These are phyloP conservation scores for Baorangia bicolor DNA, from an alignment of 768 basidiomycete genomes.

Conservation along the genomic window DNA sequence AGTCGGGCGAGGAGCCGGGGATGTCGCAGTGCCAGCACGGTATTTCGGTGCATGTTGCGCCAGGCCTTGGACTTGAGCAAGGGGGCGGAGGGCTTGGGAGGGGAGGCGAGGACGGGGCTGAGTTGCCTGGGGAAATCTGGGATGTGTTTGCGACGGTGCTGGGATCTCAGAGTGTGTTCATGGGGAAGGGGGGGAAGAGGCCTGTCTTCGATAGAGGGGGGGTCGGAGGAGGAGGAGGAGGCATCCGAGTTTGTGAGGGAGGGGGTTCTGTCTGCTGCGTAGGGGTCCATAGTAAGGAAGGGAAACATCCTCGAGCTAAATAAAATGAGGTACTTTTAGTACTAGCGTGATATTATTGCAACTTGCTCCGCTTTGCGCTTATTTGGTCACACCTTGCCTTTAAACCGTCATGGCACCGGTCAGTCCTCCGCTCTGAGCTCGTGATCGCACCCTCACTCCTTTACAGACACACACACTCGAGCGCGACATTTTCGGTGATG, in stretches of 20 bases:
- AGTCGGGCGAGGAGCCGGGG: slow-evolving; percentile 32
- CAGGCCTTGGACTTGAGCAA: slow-evolving; percentile 21
- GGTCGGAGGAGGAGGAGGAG: slow-evolving; percentile 15
- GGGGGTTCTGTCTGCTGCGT: slow-evolving; percentile 19
- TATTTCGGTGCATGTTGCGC: slow-evolving; percentile 28
- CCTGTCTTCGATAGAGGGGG: slow-evolving; percentile 18
- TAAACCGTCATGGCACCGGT: slow-evolving; percentile 16
- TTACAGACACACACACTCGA: slow-evolving; percentile 42
- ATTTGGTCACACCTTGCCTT: slow-evolving; percentile 9
- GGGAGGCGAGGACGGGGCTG: neutral
- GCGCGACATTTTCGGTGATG: slow-evolving; percentile 79
- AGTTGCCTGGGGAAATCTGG: neutral
- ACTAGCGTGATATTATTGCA: too few species aligned
- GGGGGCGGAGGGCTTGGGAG: slow-evolving; percentile 5
- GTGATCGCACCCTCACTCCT: neutral
- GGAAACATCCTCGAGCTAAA: slow-evolving; percentile 11
- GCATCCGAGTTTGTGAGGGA: slow-evolving; percentile 31
- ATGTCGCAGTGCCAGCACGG: slow-evolving; percentile 31
- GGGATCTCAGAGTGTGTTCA: neutral
- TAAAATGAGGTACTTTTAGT: too few species aligned
- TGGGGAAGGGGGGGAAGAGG: slow-evolving; percentile 22
- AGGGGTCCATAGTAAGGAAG: slow-evolving; percentile 26
- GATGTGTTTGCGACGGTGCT: neutral
- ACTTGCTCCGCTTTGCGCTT: slow-evolving; percentile 10
- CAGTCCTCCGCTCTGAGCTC: neutral